phyloP scores from a whole-genome alignment of 2,329 filamentous ascomycete species.

The Exophiala xenobiotica region DNA sequence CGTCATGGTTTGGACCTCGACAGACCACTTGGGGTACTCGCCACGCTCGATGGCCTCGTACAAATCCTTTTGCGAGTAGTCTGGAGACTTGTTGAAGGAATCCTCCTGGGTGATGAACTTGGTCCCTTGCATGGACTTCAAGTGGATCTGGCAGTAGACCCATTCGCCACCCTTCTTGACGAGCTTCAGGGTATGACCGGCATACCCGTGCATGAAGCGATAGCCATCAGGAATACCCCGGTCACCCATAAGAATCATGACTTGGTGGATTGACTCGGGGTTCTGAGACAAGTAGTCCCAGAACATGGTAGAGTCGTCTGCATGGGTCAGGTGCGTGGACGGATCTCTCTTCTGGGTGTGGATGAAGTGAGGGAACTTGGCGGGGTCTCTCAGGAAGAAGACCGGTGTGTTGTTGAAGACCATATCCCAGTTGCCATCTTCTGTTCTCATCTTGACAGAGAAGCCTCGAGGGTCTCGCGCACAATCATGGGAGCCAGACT shows the following conservation, averaged over 20 bases:
- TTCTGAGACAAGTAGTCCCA: conserved; percentile 53
- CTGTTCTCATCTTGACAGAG: conserved; percentile 69
- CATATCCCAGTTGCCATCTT: conserved; percentile 72
- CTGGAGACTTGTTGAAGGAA: conserved; percentile 50
- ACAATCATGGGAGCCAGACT: conserved; percentile 69
- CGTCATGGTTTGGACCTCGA: conserved; percentile 53
- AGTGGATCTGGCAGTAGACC: conserved; percentile 55
- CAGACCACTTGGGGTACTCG: conserved; percentile 54
- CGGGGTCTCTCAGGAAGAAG: conserved; percentile 67
- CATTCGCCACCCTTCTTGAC: conserved; percentile 55
- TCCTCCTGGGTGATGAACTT: conserved; percentile 55
- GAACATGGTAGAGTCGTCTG: conserved; percentile 35
- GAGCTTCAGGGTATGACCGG: conserved; percentile 54
- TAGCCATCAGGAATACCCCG: conserved; percentile 56
- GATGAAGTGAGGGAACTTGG: conserved; percentile 61
- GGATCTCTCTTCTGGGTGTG: conserved; percentile 61
- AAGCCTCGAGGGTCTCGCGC: conserved; percentile 73
- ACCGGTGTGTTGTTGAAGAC: conserved; percentile 69
- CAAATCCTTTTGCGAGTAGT: conserved; percentile 55
- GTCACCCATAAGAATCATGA: conserved; percentile 56
- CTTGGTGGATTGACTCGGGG: conserved; percentile 55
- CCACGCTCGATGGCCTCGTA: conserved; percentile 54
- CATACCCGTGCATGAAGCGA: conserved; percentile 57
- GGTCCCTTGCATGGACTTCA: conserved; percentile 54
- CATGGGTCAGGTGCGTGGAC: conserved; percentile 52